Evolutionary conservation across 768 basidiomycete genomes (phyloP), one percentile per base, ranked within the genome.

Genomic region (Trametes coccinea): DNA sequence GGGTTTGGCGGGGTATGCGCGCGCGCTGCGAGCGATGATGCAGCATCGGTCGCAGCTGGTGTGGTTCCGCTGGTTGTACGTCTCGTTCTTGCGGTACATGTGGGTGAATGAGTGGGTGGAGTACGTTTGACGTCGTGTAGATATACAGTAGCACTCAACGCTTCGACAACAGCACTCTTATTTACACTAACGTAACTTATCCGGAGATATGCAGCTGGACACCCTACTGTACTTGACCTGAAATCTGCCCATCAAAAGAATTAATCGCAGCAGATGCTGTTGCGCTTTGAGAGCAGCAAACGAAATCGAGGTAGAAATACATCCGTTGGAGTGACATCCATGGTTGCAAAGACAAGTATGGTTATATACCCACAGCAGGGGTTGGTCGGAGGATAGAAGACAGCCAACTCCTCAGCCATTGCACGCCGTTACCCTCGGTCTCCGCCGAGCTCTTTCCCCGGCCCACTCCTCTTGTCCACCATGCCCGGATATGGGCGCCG

Each of bases 31-130:
- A 30, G 93, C 94, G 5, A 93, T 95, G 87, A 73, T 75, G 62
- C 75, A 80, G 59, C 95, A 97, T 66, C 63, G 75, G 56, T 86
- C 85, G 61, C 95, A 97, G 77, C 75, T 93, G 60, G 84, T 85
- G 45, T 95, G 94, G 94, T 96, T 93, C 77, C 83, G 95, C 44
- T 93, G 89, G 84, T 75, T 95, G 58, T 91, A 94, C 70, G 79
- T 95, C 41, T 64, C 75, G 22, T 91, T 88, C 70, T 94, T 92
- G 16, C 81, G 89, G 59, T 93, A 95, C 70, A 90, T 96, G 92
- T 96, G 95, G 94, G 84, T 91, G 30, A 95, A 95, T 64, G 88
- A 91, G 64, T 92, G 92, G 84, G 77, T 79, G 2, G 82, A 86
- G 70, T 22, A 22, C 22, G 22, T 22, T 22, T 22, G 22, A 22